Evolutionary conservation across 305 asterid genomes (phyloP).

Genomic region (Solanum hybrid): DNA sequence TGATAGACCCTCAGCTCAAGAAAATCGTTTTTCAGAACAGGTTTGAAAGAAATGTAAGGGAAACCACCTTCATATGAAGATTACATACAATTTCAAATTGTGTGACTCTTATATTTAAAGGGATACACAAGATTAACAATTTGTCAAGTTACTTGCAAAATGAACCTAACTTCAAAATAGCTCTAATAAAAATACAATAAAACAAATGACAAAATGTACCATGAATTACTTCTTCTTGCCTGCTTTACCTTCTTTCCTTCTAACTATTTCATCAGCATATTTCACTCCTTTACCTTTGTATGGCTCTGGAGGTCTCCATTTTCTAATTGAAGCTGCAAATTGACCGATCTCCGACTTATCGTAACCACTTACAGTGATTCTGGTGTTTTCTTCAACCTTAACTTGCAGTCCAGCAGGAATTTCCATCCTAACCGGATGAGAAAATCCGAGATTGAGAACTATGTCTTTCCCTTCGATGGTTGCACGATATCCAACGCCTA

Average conservation of each 20-base stretch:
- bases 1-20: not conserved
- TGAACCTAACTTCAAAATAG: not conserved
- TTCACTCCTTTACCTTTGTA: conserved; percentile 94
- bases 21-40: not conserved
- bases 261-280: conserved; percentile 83
- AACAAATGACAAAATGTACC: conserved; percentile 4
- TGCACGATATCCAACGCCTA: conserved; percentile 96
- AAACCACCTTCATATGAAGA: not conserved
- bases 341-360: conserved; percentile 82
- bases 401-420: conserved; percentile 67
- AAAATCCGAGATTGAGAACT: conserved; percentile 83
- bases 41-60: not conserved
- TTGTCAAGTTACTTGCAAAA: not conserved
- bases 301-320: conserved; percentile 99
- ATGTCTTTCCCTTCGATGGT: conserved; percentile 74
- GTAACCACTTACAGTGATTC: conserved; percentile 69
- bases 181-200: not conserved
- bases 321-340: conserved; percentile 85
- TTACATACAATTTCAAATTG: not conserved
- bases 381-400: conserved; percentile 90
- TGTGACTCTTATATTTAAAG: not conserved
- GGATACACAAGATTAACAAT: not conserved
- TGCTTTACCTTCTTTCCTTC: conserved; percentile 96
- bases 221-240: conserved; percentile 77
- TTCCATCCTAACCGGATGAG: conserved; percentile 85